These are phyloP conservation scores for Claviceps lovelessii DNA, from an alignment of 2,329 filamentous ascomycete genomes.

Conservation along the genomic window DNA sequence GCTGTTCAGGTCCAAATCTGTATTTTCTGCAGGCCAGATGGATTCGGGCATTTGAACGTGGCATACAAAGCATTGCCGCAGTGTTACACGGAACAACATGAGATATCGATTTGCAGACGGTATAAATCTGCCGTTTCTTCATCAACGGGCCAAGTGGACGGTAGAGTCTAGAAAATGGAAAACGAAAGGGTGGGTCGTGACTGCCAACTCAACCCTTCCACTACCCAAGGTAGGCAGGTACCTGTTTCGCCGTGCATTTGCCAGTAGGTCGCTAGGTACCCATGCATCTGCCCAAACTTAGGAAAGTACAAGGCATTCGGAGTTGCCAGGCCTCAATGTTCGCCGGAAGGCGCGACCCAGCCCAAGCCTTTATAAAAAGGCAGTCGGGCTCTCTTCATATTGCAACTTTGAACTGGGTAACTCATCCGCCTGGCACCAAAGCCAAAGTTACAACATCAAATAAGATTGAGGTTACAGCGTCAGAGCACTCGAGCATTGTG, in stretches of 20 bases:
- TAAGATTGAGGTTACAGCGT: neutral
- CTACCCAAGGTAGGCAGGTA: no score
- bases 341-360: conserved; percentile 2
- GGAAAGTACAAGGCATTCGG: no score
- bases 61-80: neutral
- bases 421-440: neutral
- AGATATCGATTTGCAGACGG: neutral
- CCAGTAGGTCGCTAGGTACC: neutral
- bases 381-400: neutral
- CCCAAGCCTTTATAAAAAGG: conserved; percentile 5
- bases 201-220: neutral
- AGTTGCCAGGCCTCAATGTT: neutral
- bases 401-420: neutral
- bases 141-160: no score
- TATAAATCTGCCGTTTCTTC: neutral
- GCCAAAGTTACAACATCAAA: neutral
- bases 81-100: neutral
- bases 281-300: no score
- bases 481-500: neutral
- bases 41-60: neutral
- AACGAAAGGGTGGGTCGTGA: neutral
- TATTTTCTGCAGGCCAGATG: neutral
- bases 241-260: no score
- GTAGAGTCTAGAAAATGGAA: neutral
- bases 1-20: neutral